Percentiles rank a stretch among this genome's conserved stretches.
Conservation (phyloP, 1,284 basidiomycete species). For the Tilletia horrida region DNA sequence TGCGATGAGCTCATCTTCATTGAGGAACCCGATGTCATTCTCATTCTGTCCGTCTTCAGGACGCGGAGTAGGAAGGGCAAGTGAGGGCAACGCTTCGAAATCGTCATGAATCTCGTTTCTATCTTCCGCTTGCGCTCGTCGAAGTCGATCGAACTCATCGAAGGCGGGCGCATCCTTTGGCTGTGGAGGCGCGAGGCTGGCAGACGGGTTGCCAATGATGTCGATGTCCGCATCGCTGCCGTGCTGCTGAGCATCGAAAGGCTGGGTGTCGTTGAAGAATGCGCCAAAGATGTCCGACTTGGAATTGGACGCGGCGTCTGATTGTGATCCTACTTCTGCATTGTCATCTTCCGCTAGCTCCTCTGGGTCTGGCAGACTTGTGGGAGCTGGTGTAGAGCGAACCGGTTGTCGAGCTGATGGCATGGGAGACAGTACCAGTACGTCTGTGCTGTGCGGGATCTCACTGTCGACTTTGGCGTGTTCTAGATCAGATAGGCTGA, state of each 20-base stretch:
- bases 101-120: background rate
- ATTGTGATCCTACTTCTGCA: background rate
- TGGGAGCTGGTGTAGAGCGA: too few relatives aligned
- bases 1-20: too few relatives aligned
- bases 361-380: too few relatives aligned
- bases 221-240: conserved; percentile 5
- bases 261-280: conserved; percentile 13
- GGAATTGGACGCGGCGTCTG: background rate
- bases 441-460: too few relatives aligned
- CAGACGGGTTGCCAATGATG: conserved; percentile 2
- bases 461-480: background rate
- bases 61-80: background rate
- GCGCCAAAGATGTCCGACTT: conserved; percentile 9
- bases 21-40: background rate
- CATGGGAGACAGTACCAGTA: background rate
- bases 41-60: too few relatives aligned
- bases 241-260: conserved; percentile 4
- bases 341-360: background rate
- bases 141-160: background rate
- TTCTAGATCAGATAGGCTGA: background rate
- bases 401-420: background rate
- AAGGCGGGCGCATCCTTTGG: background rate
- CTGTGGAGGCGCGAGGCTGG: background rate
- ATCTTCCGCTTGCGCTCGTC: background rate
- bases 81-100: background rate